Conservation (phyloP, 2,329 filamentous ascomycete genomes). For the Hyphodiscus sp. region DNA sequence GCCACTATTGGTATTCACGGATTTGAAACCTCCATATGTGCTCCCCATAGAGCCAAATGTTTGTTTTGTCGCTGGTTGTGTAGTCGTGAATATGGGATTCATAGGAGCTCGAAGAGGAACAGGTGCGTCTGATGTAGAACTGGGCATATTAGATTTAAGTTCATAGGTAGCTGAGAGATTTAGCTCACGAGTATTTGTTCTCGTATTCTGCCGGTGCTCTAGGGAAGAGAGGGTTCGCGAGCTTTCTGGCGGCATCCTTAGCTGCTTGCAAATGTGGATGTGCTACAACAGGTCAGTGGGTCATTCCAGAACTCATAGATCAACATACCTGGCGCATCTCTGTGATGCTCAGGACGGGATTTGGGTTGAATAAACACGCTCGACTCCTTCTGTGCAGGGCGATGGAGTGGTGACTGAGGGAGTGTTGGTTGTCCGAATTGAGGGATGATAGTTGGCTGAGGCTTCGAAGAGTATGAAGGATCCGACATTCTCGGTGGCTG, state of each 20-base stretch:
- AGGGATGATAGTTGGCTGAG: conserved; percentile 16
- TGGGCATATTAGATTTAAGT: not conserved
- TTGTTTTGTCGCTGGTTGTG: conserved; percentile 20
- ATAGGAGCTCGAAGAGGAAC: conserved; percentile 21
- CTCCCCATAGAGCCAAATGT: conserved; percentile 27
- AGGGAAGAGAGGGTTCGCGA: conserved; percentile 23
- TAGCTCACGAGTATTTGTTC: conserved; percentile 9
- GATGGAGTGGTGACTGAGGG: conserved; percentile 28
- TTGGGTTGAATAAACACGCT: conserved; percentile 29
- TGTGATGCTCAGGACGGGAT: conserved; percentile 27
- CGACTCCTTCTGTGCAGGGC: conserved; percentile 17
- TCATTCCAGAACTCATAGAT: not conserved
- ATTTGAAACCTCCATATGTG: conserved; percentile 23
- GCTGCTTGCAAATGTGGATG: conserved; percentile 26
- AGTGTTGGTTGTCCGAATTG: conserved; percentile 28
- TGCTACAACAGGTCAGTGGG: conserved; percentile 5
- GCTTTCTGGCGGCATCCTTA: conserved; percentile 22
- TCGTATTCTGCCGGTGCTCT: conserved; percentile 21
- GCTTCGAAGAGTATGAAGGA: conserved; percentile 7
- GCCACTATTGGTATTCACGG: conserved; percentile 18
- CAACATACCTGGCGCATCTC: conserved; percentile 20
- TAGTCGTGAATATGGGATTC: conserved; percentile 24
- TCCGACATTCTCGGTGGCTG: conserved; percentile 11
- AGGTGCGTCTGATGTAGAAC: conserved; percentile 5
- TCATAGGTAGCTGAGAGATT: not conserved